Evolutionary conservation across 768 basidiomycete genomes (phyloP).

Genomic region (Suillus placidus): DNA sequence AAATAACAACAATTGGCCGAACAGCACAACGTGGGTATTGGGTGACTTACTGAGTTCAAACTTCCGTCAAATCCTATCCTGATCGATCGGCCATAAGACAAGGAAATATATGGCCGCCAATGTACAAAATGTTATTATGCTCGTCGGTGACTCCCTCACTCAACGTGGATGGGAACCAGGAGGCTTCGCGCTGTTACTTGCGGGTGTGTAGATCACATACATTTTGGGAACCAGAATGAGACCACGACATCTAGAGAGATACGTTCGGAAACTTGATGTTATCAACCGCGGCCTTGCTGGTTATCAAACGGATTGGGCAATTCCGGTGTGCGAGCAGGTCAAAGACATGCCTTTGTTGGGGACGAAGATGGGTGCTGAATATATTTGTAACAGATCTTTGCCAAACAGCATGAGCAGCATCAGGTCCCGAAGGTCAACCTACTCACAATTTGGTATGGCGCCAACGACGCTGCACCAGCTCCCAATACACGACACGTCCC

Average conservation of each 20-base stretch:
- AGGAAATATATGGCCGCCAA: conserved; percentile 52
- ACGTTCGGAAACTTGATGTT: conserved; percentile 81
- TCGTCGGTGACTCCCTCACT: conserved; percentile 84
- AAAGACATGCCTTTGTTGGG: not conserved
- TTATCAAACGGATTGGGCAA: conserved; percentile 85
- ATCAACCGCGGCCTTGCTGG: conserved; percentile 83
- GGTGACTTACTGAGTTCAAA: not conserved
- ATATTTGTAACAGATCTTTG: conserved; percentile 50
- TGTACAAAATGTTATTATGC: conserved; percentile 67
- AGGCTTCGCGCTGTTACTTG: conserved; percentile 71
- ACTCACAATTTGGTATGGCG: conserved; percentile 86
- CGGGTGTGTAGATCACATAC: conserved; percentile 30
- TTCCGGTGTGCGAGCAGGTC: conserved; percentile 79
- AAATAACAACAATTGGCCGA: not conserved
- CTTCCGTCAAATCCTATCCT: not conserved
- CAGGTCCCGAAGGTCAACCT: conserved; percentile 64
- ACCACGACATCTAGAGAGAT: conserved; percentile 53
- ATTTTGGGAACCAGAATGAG: conserved; percentile 2
- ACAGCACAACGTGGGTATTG: not conserved
- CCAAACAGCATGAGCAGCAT: conserved; percentile 48
- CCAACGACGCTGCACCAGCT: conserved; percentile 78
- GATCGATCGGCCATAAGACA: not conserved
- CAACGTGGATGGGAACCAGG: conserved; percentile 61
- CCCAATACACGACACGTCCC: conserved; percentile 80
- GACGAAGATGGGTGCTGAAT: not conserved